phyloP scores from a whole-genome alignment of 73 alveolate species.

The Paramecium sonneborni region DNA sequence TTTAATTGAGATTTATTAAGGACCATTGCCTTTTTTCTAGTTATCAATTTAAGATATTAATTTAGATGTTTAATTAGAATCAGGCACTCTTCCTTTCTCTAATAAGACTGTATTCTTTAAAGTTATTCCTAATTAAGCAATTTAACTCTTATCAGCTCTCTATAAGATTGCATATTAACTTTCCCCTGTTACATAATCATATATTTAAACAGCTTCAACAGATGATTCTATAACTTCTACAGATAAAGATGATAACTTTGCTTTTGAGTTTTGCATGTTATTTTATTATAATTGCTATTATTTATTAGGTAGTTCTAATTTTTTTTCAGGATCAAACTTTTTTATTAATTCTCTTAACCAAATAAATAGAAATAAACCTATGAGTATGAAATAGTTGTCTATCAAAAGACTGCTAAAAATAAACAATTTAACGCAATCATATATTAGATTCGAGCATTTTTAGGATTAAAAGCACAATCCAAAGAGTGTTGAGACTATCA shows the following conservation, averaged over 20 bases:
- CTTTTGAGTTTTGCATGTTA: background rate
- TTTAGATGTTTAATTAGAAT: background rate
- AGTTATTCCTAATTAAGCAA: conserved; percentile 34
- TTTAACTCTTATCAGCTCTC: conserved; percentile 19
- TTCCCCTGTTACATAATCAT: conserved; percentile 47
- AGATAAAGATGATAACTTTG: background rate
- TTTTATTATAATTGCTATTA: background rate
- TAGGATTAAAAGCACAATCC: background rate
- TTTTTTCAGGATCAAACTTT: background rate
- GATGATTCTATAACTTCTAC: background rate
- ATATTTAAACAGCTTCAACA: conserved; percentile 30
- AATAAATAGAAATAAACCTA: background rate
- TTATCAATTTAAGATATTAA: background rate
- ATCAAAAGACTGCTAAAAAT: background rate
- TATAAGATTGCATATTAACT: conserved; percentile 26
- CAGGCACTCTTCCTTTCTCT: background rate
- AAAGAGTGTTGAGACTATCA: background rate
- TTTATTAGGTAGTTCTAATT: background rate
- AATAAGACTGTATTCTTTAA: conserved; percentile 30
- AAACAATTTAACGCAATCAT: background rate
- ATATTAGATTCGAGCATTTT: background rate
- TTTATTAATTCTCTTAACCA: conserved; percentile 7
- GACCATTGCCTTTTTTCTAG: background rate
- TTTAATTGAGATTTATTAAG: background rate
- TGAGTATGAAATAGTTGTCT: background rate